These are phyloP conservation scores for Trichoderma citrinoviride DNA, from an alignment of 2,329 filamentous ascomycete genomes.

Conservation along the genomic window DNA sequence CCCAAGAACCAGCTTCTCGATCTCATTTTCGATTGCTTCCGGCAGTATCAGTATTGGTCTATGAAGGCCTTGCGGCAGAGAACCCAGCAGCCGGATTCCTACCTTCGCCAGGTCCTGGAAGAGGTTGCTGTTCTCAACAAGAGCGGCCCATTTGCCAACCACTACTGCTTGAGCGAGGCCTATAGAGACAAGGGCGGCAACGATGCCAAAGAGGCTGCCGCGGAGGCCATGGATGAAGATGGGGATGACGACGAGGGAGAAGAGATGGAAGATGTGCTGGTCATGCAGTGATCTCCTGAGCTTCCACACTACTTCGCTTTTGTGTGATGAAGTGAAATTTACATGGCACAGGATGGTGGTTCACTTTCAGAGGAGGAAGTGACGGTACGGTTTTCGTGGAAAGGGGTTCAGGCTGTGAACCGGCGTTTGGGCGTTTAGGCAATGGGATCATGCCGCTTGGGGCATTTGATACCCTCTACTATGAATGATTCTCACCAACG, in stretches of 20 bases:
- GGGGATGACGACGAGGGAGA: conserved; percentile 65
- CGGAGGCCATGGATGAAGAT: conserved; percentile 60
- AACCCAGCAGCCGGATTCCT: conserved; percentile 87
- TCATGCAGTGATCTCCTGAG: conserved; percentile 20
- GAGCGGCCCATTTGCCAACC: conserved; percentile 78
- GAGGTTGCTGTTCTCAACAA: conserved; percentile 80
- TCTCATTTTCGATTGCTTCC: conserved; percentile 78
- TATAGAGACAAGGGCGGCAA: conserved; percentile 40
- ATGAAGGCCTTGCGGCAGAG: conserved; percentile 77
- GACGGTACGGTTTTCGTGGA: not conserved
- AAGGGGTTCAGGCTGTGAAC: not conserved
- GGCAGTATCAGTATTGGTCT: conserved; percentile 87
- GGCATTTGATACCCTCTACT: conserved; percentile 21
- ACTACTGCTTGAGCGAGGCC: conserved; percentile 74
- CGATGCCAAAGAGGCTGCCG: conserved; percentile 52
- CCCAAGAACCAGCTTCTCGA: conserved; percentile 85
- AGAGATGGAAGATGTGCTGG: conserved; percentile 76
- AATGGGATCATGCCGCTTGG: not conserved
- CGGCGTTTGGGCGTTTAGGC: conserved; percentile 7
- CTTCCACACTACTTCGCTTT: not conserved
- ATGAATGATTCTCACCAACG: conserved; percentile 24
- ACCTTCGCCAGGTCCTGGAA: conserved; percentile 79
- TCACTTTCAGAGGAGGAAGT: not conserved
- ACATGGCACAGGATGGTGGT: not conserved
- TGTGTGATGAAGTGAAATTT: not conserved